Evolutionary conservation across 208 protist species (phyloP), one percentile per base, ranked within the genome.

Genomic region (Crithidia bombi): DNA sequence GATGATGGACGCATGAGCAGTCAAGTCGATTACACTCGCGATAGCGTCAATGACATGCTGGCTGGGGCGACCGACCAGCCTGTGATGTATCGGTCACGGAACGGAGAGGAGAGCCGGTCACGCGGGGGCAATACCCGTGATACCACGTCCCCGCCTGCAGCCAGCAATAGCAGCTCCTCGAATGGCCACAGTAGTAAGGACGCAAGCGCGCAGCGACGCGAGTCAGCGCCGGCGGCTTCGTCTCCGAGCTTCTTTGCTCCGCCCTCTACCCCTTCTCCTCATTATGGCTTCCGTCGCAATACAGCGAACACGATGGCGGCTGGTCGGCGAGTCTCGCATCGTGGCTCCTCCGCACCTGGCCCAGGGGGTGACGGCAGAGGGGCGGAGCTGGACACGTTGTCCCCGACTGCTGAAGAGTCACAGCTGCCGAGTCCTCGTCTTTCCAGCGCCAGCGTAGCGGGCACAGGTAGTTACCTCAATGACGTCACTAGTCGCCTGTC

Each of bases 211-310:
- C 47, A 39, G 21, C 39, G 17, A 14, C 58, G 32, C 17, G 41
- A 38, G 30, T 68, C 51, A 30, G 43, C 43, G 15, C 43, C 58
- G 25, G 23, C 35, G 15, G 25, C 17, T 14, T 67, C 72, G 7
- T 59, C 66, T 10, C 17, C 50, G 11, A 33, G 52, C 6, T 39
- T 67, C 28, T 75, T 73, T 30, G 66, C 36, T 2, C 73, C 73
- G 17, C 78, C 73, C n/a, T 73, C 73, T 7, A 68, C 78, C 17
- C 67, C 69, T 7, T 56, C 73, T 15, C 73, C 72, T 33, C 78
- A 79, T 12, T 68, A 78, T 32, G 58, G 72, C 28, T 79, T 79
- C 26, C 71, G 71, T 6, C 43, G 70, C 10, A 76, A 69, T 25
- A 76, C 62, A 3, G 63, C 70, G 3, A 76, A 70, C 32, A 36